Percentiles rank a stretch among this genome's conserved stretches.
Evolutionary conservation across 345 rosid genomes (phyloP).

Genomic region (Corchorus capsularis): DNA sequence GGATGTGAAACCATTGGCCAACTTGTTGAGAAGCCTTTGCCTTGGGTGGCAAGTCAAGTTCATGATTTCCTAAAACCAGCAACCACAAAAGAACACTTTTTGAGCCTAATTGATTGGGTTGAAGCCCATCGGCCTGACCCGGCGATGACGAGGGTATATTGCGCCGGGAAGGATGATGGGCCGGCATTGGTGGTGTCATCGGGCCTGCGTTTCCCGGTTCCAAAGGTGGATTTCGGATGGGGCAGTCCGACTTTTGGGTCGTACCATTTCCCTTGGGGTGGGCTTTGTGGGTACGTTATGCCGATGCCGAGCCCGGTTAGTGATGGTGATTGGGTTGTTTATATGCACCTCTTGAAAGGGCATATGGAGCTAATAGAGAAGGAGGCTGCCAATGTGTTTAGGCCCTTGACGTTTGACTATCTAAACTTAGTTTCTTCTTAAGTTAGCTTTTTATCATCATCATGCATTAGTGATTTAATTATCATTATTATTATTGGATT

Average conservation of each 20-base stretch:
- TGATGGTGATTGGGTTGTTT: conserved; percentile 34
- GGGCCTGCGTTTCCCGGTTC: conserved; percentile 20
- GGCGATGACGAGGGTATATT: not conserved
- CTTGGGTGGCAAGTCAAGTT: conserved; percentile 47
- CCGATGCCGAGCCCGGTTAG: conserved; percentile 9
- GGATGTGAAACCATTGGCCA: conserved; percentile 31
- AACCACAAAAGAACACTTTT: conserved; percentile 50
- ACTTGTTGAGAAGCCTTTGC: conserved; percentile 38
- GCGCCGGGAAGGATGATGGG: not conserved
- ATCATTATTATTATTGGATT: no score
- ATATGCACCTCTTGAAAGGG: conserved; percentile 27
- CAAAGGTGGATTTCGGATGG: conserved; percentile 22
- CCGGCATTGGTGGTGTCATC: conserved; percentile 14
- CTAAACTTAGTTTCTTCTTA: not conserved
- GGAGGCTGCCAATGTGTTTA: conserved; percentile 2
- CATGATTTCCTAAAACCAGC: conserved; percentile 44
- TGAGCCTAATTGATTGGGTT: conserved; percentile 72
- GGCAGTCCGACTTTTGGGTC: conserved; percentile 12
- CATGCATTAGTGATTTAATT: no score
- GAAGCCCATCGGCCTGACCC: conserved; percentile 21
- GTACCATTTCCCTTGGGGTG: conserved; percentile 22
- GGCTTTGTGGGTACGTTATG: conserved; percentile 16
- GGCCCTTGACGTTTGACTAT: conserved; percentile 15
- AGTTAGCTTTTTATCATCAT: not conserved
- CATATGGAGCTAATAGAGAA: conserved; percentile 16